Evolutionary conservation across 495 filamentous ascomycete genomes (phyloP).

Genomic region (Neurospora sp.): DNA sequence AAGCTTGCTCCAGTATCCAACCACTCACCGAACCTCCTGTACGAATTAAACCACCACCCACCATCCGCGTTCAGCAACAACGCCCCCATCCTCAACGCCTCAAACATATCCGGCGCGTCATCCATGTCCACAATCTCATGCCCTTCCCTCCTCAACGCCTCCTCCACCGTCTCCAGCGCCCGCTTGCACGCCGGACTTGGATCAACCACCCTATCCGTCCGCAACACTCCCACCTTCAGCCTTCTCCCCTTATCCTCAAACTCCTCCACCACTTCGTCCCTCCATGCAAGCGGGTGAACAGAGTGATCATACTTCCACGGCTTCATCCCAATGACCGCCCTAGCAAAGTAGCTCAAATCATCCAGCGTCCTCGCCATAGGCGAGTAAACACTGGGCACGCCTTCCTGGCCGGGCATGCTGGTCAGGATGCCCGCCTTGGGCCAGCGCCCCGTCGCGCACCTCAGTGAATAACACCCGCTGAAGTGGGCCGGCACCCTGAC

Average conservation of each 20-base stretch:
- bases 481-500: slow-evolving; percentile 86
- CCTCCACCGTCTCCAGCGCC: slow-evolving; percentile 60
- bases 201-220: slow-evolving; percentile 76
- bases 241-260: slow-evolving; percentile 48
- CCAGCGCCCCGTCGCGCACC: slow-evolving; percentile 95
- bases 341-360: slow-evolving; percentile 81
- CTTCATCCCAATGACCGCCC: slow-evolving; percentile 66
- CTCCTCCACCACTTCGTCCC: slow-evolving; percentile 46
- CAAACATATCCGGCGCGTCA: slow-evolving; percentile 52
- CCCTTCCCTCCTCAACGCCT: slow-evolving; percentile 57
- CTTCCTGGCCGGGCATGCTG: slow-evolving; percentile 92
- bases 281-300: slow-evolving; percentile 80
- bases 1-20: slow-evolving; percentile 73
- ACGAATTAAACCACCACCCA: slow-evolving; percentile 68
- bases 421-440: slow-evolving; percentile 77
- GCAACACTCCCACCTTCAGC: slow-evolving; percentile 68
- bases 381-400: slow-evolving; percentile 79
- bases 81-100: slow-evolving; percentile 70
- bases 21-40: slow-evolving; percentile 66
- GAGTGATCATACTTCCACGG: slow-evolving; percentile 88
- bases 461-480: slow-evolving; percentile 78
- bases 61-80: slow-evolving; percentile 82
- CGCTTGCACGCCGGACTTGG: slow-evolving; percentile 77
- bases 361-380: slow-evolving; percentile 86
- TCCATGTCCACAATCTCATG: slow-evolving; percentile 68